Percentiles rank a stretch among this genome's conserved stretches.
phyloP scores from a whole-genome alignment of 2,329 filamentous ascomycete species.

The Fusarium devonianum region DNA sequence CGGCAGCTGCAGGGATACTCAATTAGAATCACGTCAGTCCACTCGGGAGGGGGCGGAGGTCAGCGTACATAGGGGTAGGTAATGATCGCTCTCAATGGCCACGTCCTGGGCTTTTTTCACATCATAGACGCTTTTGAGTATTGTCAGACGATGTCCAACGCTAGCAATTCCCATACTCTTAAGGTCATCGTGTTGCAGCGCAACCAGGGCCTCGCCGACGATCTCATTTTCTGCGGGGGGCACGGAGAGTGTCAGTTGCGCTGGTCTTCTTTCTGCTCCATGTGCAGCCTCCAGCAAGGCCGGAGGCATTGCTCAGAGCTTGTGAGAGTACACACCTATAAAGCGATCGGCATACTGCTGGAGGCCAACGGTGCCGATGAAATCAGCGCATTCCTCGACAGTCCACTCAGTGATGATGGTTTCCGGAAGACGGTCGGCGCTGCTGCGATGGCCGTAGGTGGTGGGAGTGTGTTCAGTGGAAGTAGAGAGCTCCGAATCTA shows the following conservation, averaged over 20 bases:
- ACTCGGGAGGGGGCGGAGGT: constrained; percentile 16
- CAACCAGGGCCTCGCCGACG: constrained; percentile 87
- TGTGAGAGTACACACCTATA: constrained; percentile 68
- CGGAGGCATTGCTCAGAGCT: background rate
- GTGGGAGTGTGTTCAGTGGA: constrained; percentile 79
- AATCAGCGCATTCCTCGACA: constrained; percentile 88
- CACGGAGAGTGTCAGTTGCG: constrained; percentile 29
- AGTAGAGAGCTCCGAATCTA: constrained; percentile 74
- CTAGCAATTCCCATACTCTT: constrained; percentile 94
- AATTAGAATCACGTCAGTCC: constrained; percentile 34
- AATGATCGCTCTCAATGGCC: constrained; percentile 90
- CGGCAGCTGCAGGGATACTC: constrained; percentile 70
- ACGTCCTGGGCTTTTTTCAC: constrained; percentile 94
- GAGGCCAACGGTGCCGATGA: constrained; percentile 79
- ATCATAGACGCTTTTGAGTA: constrained; percentile 95
- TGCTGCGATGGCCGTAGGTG: constrained; percentile 73
- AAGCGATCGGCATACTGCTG: constrained; percentile 84
- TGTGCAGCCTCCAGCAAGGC: background rate
- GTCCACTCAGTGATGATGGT: constrained; percentile 83
- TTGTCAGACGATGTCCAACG: constrained; percentile 92
- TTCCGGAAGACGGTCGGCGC: constrained; percentile 72
- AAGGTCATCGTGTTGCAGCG: constrained; percentile 88
- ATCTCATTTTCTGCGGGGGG: constrained; percentile 81
- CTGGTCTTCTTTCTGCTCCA: background rate
- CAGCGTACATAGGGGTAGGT: constrained; percentile 81